Evolutionary conservation across 2,329 filamentous ascomycete genomes (phyloP).

Genomic region (Onygena corvina): DNA sequence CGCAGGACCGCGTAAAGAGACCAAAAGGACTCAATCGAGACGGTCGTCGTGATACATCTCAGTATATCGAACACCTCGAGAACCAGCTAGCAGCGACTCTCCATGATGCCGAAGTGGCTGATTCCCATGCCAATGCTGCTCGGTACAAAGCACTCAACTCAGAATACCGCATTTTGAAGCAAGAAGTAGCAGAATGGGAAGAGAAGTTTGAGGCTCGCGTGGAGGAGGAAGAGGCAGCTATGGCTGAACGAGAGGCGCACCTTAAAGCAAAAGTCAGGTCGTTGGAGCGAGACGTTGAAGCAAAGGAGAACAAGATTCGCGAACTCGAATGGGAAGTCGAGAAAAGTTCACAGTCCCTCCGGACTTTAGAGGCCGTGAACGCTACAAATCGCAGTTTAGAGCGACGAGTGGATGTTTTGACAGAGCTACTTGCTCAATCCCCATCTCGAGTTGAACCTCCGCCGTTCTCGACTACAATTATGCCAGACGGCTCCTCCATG

Average conservation of each 20-base stretch:
- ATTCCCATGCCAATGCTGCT: slow-evolving; percentile 30
- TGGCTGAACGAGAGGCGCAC: slow-evolving; percentile 21
- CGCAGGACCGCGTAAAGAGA: slow-evolving; percentile 3
- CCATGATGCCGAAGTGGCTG: slow-evolving; percentile 28
- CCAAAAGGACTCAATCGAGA: not conserved
- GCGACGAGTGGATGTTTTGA: slow-evolving; percentile 27
- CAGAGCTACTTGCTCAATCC: slow-evolving; percentile 27
- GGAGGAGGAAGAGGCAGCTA: slow-evolving; percentile 22
- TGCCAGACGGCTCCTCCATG: slow-evolving; percentile 1
- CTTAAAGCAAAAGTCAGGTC: slow-evolving; percentile 23
- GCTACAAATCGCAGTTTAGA: slow-evolving; percentile 25
- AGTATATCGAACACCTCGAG: slow-evolving; percentile 41
- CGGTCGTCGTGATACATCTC: slow-evolving; percentile 30
- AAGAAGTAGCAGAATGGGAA: slow-evolving; percentile 24
- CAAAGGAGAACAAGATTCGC: slow-evolving; percentile 21
- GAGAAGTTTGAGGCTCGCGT: slow-evolving; percentile 26
- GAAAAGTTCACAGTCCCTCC: slow-evolving; percentile 23
- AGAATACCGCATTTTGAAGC: slow-evolving; percentile 24
- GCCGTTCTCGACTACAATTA: not conserved
- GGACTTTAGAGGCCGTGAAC: slow-evolving; percentile 23
- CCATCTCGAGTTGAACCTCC: slow-evolving; percentile 17
- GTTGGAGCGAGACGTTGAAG: slow-evolving; percentile 24
- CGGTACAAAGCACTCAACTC: slow-evolving; percentile 27
- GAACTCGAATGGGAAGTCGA: slow-evolving; percentile 26
- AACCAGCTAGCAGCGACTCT: slow-evolving; percentile 34